These are phyloP conservation scores for Xylaria venustula DNA, from an alignment of 495 filamentous ascomycete genomes.

Conservation along the genomic window DNA sequence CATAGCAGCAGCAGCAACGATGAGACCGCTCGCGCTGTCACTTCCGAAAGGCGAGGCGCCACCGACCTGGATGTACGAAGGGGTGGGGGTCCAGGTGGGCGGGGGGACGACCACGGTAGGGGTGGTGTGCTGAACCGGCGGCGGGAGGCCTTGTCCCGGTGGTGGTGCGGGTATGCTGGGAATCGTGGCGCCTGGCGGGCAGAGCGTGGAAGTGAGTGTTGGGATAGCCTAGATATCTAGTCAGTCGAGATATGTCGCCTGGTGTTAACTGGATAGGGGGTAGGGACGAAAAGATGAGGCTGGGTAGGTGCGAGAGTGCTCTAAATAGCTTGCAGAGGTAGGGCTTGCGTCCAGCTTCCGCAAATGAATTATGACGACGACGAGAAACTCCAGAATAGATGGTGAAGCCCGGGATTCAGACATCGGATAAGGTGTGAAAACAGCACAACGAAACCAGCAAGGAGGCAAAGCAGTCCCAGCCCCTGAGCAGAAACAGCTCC, in stretches of 20 bases:
- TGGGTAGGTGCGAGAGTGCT: too few relatives aligned
- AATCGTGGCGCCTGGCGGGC: neutral
- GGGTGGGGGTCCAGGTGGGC: neutral
- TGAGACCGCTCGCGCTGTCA: neutral
- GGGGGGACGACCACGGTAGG: neutral
- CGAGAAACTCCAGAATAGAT: too few relatives aligned
- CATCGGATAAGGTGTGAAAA: neutral
- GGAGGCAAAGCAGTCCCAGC: too few relatives aligned
- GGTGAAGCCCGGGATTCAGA: neutral
- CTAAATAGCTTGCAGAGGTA: too few relatives aligned
- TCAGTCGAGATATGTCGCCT: too few relatives aligned
- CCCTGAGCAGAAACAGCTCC: neutral
- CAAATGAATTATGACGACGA: too few relatives aligned
- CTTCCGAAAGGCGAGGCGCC: neutral
- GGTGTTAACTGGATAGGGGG: too few relatives aligned
- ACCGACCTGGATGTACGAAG: neutral
- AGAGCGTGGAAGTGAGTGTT: slow-evolving; percentile 7
- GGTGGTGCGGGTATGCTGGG: neutral
- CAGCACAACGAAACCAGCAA: too few relatives aligned
- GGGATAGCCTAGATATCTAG: neutral
- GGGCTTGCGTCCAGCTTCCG: too few relatives aligned
- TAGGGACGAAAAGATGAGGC: too few relatives aligned
- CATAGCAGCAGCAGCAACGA: neutral
- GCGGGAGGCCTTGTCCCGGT: neutral
- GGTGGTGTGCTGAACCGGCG: neutral